phyloP scores from a whole-genome alignment of 129 eudicot species.

The Oenanthe sinensis region DNA sequence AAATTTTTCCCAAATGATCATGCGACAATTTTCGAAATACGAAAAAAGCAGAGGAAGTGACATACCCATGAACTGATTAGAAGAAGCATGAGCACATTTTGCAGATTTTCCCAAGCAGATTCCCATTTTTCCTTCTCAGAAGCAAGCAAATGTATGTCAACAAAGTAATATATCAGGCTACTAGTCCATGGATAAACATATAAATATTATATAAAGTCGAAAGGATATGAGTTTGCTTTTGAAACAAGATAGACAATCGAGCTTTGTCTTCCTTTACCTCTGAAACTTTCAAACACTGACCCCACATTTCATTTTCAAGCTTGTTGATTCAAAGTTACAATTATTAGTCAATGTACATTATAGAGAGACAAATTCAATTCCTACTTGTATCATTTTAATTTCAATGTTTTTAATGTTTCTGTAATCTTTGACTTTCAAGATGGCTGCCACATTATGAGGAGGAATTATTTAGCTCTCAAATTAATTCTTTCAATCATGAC shows the following conservation, averaged over 20 bases:
- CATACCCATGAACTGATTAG: conserved; percentile 51
- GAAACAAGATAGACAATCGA: background rate
- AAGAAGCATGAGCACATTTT: conserved; percentile 74
- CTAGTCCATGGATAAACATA: background rate
- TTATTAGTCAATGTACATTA: background rate
- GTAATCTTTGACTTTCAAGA: background rate
- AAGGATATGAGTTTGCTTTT: background rate
- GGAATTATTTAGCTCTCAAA: too few relatives aligned
- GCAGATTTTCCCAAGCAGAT: conserved; percentile 52
- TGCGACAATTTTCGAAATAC: too few relatives aligned
- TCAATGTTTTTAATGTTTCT: background rate
- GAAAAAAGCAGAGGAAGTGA: background rate
- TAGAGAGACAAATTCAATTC: background rate
- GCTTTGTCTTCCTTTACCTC: background rate
- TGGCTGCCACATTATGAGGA: background rate
- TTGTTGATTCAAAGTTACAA: background rate
- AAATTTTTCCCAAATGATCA: too few relatives aligned
- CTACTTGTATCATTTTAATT: background rate
- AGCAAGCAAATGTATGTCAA: background rate
- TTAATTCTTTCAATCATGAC: too few relatives aligned
- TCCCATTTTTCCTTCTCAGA: conserved; percentile 39
- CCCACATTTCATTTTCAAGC: conserved; percentile 1
- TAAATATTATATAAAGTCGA: background rate
- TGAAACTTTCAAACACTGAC: background rate
- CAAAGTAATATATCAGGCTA: background rate